These are phyloP conservation scores for Diospyros lotus DNA, from an alignment of 148 eudicot genomes.

Conservation along the genomic window DNA sequence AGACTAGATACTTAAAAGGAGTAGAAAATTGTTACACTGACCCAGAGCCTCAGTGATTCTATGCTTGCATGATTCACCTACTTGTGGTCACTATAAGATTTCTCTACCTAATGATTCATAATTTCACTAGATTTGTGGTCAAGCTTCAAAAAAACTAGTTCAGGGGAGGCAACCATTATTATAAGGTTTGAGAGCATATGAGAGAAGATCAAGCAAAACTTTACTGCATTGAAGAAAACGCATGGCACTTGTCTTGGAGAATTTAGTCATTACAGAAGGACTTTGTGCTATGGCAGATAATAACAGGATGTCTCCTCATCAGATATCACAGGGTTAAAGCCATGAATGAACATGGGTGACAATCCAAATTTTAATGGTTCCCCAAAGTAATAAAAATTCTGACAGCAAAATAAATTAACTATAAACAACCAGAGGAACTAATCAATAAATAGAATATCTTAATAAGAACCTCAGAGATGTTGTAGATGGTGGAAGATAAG, in stretches of 20 bases:
- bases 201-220: not conserved
- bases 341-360: not conserved
- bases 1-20: not conserved
- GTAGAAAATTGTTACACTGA: not conserved
- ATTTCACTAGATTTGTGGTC: not conserved
- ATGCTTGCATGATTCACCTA: not conserved
- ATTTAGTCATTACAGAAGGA: too few species aligned
- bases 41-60: too few species aligned
- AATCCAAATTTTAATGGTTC: not conserved
- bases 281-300: too few species aligned
- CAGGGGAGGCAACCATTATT: not conserved
- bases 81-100: not conserved
- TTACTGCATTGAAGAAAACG: not conserved
- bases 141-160: not conserved
- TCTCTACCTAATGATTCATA: not conserved
- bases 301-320: too few species aligned
- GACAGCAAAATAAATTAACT: not conserved
- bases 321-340: too few species aligned
- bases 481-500: not conserved
- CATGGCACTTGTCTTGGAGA: too few species aligned
- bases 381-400: not conserved
- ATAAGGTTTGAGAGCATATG: not conserved
- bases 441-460: not conserved
- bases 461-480: not conserved
- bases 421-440: not conserved